These are phyloP conservation scores for Ceratobasidium sp. DNA, from an alignment of 1,284 basidiomycete species.

Conservation along the genomic window DNA sequence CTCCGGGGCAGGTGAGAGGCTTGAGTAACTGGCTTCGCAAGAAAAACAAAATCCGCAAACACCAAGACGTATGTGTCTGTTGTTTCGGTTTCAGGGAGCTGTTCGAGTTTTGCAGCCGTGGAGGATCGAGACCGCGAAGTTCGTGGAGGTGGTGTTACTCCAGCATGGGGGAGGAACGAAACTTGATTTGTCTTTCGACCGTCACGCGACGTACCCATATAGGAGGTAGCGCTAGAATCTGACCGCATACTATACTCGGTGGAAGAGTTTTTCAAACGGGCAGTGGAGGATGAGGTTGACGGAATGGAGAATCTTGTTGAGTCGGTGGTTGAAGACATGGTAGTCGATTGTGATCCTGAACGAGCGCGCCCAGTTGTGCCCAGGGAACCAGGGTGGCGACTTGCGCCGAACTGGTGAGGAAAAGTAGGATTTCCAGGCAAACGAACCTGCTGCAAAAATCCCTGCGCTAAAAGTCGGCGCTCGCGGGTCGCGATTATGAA, in stretches of 20 bases:
- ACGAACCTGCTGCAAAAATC: slow-evolving; percentile 57
- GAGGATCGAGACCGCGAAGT: slow-evolving; percentile 15
- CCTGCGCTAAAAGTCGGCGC: slow-evolving; percentile 73
- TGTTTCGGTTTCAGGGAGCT: slow-evolving; percentile 42
- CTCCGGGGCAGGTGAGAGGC: slow-evolving; percentile 45
- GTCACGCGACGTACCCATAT: background rate
- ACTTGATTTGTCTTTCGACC: background rate
- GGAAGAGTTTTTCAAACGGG: slow-evolving; percentile 1
- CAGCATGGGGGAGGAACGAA: slow-evolving; percentile 10
- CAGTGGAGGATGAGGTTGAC: slow-evolving; percentile 9
- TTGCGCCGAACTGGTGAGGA: slow-evolving; percentile 2
- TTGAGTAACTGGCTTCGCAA: slow-evolving; percentile 55
- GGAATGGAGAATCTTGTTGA: slow-evolving; percentile 41
- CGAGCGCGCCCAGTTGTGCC: slow-evolving; percentile 3
- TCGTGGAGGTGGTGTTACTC: slow-evolving; percentile 34
- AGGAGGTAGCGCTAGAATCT: slow-evolving; percentile 39
- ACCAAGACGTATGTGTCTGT: slow-evolving; percentile 61
- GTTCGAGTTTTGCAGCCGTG: background rate
- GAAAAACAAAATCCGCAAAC: slow-evolving; percentile 71
- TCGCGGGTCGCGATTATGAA: slow-evolving; percentile 69
- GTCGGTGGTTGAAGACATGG: slow-evolving; percentile 37
- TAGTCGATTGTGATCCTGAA: slow-evolving; percentile 21
- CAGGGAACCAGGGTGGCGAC: background rate
- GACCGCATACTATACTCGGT: slow-evolving; percentile 35
- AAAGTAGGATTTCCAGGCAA: slow-evolving; percentile 44